These are phyloP conservation scores for Geopyxis carbonaria DNA, from an alignment of 495 filamentous ascomycete genomes.

Conservation along the genomic window DNA sequence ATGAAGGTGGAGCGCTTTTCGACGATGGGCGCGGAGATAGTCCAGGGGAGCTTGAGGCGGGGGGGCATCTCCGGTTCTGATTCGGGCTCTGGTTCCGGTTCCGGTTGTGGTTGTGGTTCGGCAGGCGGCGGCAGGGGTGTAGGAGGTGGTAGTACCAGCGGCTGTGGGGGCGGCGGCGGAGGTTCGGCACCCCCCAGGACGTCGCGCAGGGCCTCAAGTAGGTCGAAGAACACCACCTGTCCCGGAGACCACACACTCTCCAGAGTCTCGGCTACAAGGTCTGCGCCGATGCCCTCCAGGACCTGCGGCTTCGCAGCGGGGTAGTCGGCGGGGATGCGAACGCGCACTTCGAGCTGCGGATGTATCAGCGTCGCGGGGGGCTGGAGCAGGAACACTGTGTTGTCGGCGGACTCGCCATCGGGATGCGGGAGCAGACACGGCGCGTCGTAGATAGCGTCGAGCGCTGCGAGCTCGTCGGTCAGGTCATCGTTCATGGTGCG, in stretches of 20 bases:
- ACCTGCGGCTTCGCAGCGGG: conserved; percentile 52
- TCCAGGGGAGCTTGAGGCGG: too few species aligned
- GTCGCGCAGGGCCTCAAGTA: conserved; percentile 46
- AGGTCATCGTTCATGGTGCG: conserved; percentile 55
- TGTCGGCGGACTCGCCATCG: conserved; percentile 9
- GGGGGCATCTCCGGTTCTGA: conserved; percentile 27
- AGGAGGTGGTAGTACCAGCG: background rate
- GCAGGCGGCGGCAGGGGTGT: background rate
- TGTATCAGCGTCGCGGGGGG: conserved; percentile 33
- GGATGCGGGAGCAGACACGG: conserved; percentile 36
- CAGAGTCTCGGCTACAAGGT: conserved; percentile 42
- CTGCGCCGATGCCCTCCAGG: conserved; percentile 31
- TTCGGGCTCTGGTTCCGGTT: too few species aligned
- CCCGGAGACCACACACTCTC: conserved; percentile 49
- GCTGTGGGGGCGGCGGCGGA: background rate
- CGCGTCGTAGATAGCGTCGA: conserved; percentile 83
- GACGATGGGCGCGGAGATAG: conserved; percentile 47
- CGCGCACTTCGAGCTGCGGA: conserved; percentile 37
- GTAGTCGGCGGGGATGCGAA: conserved; percentile 55
- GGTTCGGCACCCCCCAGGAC: conserved; percentile 9
- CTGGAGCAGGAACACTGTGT: conserved; percentile 30
- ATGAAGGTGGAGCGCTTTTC: conserved; percentile 85
- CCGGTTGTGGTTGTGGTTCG: too few species aligned
- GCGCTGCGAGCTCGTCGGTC: conserved; percentile 65
- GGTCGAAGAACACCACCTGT: conserved; percentile 71